Conservation (phyloP, 352 stramenopile species). For the Aphanomyces euteiches region DNA sequence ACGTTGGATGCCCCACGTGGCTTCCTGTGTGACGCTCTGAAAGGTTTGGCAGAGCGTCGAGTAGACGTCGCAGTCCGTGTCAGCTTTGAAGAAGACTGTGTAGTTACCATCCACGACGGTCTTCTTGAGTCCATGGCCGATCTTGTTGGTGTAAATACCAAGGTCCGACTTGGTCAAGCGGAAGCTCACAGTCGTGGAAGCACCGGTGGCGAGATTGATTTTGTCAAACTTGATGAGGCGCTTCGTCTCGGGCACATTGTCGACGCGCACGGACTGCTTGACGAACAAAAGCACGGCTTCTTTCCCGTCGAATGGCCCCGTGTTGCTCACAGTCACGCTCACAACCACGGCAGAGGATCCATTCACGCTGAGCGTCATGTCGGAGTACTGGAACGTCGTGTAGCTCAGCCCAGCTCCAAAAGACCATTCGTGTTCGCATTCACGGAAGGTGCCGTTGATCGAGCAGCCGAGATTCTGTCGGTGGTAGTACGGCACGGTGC, state of each 20-base stretch:
- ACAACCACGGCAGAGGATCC: constrained; percentile 38
- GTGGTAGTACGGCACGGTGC: constrained; percentile 76
- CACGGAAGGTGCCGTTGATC: constrained; percentile 18
- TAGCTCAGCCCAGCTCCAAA: constrained; percentile 75
- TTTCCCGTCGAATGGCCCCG: constrained; percentile 49
- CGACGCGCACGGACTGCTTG: constrained; percentile 52
- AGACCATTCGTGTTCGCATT: constrained; percentile 56
- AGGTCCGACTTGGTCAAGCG: neutral
- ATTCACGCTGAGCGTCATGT: constrained; percentile 42
- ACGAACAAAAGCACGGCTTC: constrained; percentile 77
- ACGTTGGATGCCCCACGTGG: neutral
- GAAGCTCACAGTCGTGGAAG: constrained; percentile 33
- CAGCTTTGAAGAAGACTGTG: constrained; percentile 14
- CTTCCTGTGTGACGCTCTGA: neutral
- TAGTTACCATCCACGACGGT: neutral
- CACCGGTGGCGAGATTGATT: constrained; percentile 49
- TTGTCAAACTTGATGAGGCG: constrained; percentile 78
- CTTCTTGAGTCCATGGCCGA: neutral
- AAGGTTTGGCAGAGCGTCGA: neutral
- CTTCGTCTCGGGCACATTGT: constrained; percentile 73
- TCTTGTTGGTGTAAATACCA: constrained; percentile 12
- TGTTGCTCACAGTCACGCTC: constrained; percentile 70
- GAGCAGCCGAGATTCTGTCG: constrained; percentile 50
- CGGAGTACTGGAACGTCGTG: constrained; percentile 53
- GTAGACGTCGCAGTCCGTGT: neutral